Evolutionary conservation across 257 asterid genomes (phyloP), one percentile per base, ranked within the genome.

Genomic region (Rhazya stricta): DNA sequence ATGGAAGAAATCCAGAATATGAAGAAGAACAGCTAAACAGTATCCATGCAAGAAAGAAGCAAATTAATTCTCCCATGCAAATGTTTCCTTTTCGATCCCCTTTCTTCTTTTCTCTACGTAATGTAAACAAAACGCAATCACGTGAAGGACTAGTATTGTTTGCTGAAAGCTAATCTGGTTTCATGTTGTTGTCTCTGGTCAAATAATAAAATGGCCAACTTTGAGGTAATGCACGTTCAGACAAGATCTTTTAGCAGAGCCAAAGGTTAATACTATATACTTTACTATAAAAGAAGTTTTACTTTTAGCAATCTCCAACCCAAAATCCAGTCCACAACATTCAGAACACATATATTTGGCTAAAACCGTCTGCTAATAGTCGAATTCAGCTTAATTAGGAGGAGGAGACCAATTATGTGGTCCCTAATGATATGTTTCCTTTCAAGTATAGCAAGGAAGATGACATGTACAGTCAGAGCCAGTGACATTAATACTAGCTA

Each of bases 321-420:
- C 65, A 57, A 76, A 39, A 67, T 79, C 79, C 80, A 84, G 77
- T 82, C 84, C 83, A 81, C 75, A 69, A 70, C 37, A 50, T 69
- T 74, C 79, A 65, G 56, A 53, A 76, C 18, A 63, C 69, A 76
- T 15, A 80, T 71, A 66, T 73, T 78, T 79, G 75, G 74, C 46
- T 72, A 36, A 68, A 77, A 51, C 58, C 73, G 46, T 65, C 57
- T 56, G 67, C 56, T 56, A 69, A 46, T 69, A 53, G 58, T 19
- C 27, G 58, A 39, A 51, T 51, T 34, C 9, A 32, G 67, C 34
- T 75, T 69, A 79, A 76, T 74, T 50, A 75, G 54, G 74, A 75
- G 50, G 32, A 82, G 88, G 85, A 75, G 91, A 86, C 93, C 88
- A 85, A 84, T 89, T 76, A 85, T 79, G 96, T 88, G 97, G 93